Evolutionary conservation across 2,329 filamentous ascomycete genomes (phyloP), one percentile per base, ranked within the genome.

Genomic region (Lanzia echinophila): DNA sequence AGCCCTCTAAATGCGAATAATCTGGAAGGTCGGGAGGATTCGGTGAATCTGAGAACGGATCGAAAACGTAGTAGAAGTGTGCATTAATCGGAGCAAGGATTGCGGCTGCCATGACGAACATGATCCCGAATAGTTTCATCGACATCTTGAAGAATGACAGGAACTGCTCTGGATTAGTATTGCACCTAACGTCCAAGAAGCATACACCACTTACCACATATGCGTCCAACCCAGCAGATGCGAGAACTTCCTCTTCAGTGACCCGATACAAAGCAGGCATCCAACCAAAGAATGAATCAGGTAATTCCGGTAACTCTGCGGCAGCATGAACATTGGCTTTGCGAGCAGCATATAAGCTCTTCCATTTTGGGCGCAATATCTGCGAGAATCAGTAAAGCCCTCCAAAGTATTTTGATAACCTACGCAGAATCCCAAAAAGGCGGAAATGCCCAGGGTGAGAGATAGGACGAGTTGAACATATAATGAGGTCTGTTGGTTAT

Each of bases 141-240:
- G 92, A 86, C 83, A 97, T 94, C 69, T 91, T 95, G 77, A 96
- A 97, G 72, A 99, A 99, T 15, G 86, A 82, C 13, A 99, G 77
- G 67, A 99, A 96, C 80, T 82, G 64, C 52, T 17, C 56, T 24
- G 32, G n/a, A n/a, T 67, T 36, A 67, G 60, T 17, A 44, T 43
- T 3, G 7, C 32, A 47, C 17, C 38, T 4, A 5, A 32, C n/a
- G n/a, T 42, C 11, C 2, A 33, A 13, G n/a, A 10, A 42, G 2
- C 17, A 8, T 39, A 4, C 15, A n/a, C 48, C 11, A 53, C 79
- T 62, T 72, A 88, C 86, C 60, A 96, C 94, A 72, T 89, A 99
- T 48, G 94, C 94, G 73, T 99, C 94, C 47, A 99, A 79, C 0
- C 94, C 94, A 17, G 92, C 92, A 19, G 90, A 92, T 15, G 87